Percentiles rank a stretch among this genome's conserved stretches.
phyloP scores from a whole-genome alignment of 768 basidiomycete genomes.

The Tulasnella sp. region DNA sequence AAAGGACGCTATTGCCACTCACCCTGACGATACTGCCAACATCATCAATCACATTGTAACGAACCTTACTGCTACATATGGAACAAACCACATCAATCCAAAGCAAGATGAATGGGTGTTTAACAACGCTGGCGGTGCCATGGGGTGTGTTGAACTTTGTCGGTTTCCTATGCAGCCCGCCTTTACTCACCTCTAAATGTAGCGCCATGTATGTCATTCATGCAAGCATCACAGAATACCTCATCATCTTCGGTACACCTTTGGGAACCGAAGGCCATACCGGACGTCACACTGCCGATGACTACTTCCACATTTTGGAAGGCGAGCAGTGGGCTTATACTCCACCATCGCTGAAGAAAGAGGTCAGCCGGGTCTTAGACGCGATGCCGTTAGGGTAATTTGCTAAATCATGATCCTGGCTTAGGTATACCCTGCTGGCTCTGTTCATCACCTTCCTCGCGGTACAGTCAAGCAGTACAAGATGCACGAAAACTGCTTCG shows the following conservation, averaged over 20 bases:
- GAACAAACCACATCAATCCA: conserved; percentile 51
- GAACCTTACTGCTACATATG: conserved; percentile 73
- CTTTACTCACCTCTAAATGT: conserved; percentile 18
- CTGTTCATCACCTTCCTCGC: conserved; percentile 76
- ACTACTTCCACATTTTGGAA: conserved; percentile 92
- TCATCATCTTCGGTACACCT: conserved; percentile 93
- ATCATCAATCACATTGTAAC: conserved; percentile 80
- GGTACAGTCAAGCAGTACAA: conserved; percentile 94
- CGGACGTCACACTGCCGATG: conserved; percentile 92
- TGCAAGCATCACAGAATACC: conserved; percentile 93
- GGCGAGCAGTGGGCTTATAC: conserved; percentile 94
- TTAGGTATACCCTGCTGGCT: conserved; percentile 68
- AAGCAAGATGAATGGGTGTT: conserved; percentile 83
- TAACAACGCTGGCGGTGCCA: conserved; percentile 96
- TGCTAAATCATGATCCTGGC: not conserved
- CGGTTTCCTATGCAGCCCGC: not conserved
- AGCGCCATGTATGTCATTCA: conserved; percentile 94
- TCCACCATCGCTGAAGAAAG: conserved; percentile 78
- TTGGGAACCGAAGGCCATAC: conserved; percentile 96
- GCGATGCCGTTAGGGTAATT: not conserved
- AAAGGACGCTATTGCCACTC: conserved; percentile 63
- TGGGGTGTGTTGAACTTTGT: conserved; percentile 51
- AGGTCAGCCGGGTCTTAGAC: conserved; percentile 43
- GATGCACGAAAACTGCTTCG: conserved; percentile 95
- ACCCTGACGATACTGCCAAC: conserved; percentile 60